Base-by-base conservation (phyloP, 2,329 filamentous ascomycete species). In the Beauveria caledonica region DNA sequence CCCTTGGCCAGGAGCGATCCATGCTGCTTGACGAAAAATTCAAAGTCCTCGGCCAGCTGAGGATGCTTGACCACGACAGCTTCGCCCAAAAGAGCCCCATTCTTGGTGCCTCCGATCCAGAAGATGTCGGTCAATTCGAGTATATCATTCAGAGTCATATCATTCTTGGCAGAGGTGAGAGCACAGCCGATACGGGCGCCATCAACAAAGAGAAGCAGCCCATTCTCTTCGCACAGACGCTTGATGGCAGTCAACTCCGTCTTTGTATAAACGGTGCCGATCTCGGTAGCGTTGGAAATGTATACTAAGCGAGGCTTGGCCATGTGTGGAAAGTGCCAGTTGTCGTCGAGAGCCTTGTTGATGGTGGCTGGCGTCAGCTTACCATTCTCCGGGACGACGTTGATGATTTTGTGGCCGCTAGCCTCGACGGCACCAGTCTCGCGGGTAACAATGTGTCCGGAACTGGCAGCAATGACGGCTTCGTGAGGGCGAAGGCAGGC, bases 81-180 rank as follows among this genome's bases (percentile, higher is more conserved):
- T 62, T 81, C 79, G 1, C 79, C 79, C 3, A 81, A 70, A 3
- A 81, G 64, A 0, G 78, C 78, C 1, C 79, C 79, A 63, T 78
- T 78, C 63, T 81, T 81, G 5, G 79, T 81, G 0, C 79, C 79
- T 3, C 79, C 79, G 42, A 81, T 80, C 79, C 79, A 81, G 68
- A 81, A 81, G 21, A 81, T 78, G 59, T 81, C 79, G 0, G 76
- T 78, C 45, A 79, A 64, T 5, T 78, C 74, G 1, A 79, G 66
- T 6, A 81, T 67, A 58, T 81, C 79, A 0, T 64, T 63, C 5
- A 79, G 69, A 0, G 72, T 74, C 67, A 80, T 66, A 60, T 80
- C 76, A 44, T 77, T 79, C 23, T 66, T 68, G 10, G 64, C 67
- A 0, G 78, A 77, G 1, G 74, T 72, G 11, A 81, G 65, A 0